Evolutionary conservation across 2,329 filamentous ascomycete genomes (phyloP).

Genomic region (Chrysosphaeria jannelii): DNA sequence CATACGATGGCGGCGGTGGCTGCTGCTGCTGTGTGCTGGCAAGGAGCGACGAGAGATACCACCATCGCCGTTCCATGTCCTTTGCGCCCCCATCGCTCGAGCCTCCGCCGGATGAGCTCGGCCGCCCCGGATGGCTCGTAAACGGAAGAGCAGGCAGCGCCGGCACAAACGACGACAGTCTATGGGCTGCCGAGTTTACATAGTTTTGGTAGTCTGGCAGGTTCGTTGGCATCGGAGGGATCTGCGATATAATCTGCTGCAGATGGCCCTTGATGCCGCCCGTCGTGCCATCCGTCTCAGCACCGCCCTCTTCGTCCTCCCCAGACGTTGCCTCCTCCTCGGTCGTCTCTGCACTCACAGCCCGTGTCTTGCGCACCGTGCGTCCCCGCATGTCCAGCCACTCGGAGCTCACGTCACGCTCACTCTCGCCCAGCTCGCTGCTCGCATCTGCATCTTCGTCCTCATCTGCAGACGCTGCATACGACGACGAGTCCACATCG

Average conservation of each 20-base stretch:
- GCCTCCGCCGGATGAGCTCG: conserved; percentile 13
- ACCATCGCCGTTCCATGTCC: conserved; percentile 28
- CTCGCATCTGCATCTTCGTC: conserved; percentile 2
- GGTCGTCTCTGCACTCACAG: not conserved
- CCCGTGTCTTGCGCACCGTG: conserved; percentile 10
- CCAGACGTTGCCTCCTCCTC: not conserved
- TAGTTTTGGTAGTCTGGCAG: conserved; percentile 39
- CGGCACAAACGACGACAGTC: conserved; percentile 44
- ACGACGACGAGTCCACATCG: conserved; percentile 4
- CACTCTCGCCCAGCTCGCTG: conserved; percentile 10
- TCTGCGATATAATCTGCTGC: conserved; percentile 24
- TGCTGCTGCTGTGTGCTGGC: conserved; percentile 9
- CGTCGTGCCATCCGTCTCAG: conserved; percentile 10
- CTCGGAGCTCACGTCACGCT: too few species aligned
- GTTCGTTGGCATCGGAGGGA: conserved; percentile 12
- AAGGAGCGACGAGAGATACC: conserved; percentile 28
- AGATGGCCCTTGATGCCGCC: conserved; percentile 35
- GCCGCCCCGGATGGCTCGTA: conserved; percentile 24
- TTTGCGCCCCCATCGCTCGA: conserved; percentile 8
- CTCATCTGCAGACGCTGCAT: conserved; percentile 2
- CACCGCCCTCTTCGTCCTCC: not conserved
- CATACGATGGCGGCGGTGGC: conserved; percentile 40
- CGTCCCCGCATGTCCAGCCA: conserved; percentile 2
- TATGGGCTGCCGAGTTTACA: conserved; percentile 25
- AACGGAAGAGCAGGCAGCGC: too few species aligned